These are phyloP conservation scores for Tylopilus plumbeoviolaceoides DNA, from an alignment of 768 basidiomycete species.

Conservation along the genomic window DNA sequence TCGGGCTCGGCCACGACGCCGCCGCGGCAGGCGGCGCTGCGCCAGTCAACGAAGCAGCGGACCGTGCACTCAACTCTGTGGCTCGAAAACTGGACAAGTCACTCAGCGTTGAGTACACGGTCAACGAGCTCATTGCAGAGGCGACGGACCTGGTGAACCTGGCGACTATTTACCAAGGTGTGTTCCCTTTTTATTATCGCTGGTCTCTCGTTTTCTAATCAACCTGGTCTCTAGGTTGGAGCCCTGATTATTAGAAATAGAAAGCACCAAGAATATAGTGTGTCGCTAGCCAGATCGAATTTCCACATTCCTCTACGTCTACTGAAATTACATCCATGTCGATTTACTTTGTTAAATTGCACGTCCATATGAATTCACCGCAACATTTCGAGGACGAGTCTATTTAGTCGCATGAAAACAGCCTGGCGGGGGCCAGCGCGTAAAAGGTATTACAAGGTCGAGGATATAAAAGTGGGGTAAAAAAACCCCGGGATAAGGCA, in stretches of 20 bases:
- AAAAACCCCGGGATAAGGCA: constrained; percentile 8
- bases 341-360: constrained; percentile 6
- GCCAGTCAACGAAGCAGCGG: constrained; percentile 80
- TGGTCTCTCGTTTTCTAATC: not conserved
- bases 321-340: constrained; percentile 10
- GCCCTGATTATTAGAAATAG: constrained; percentile 33
- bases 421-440: constrained; percentile 15
- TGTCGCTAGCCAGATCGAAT: constrained; percentile 2
- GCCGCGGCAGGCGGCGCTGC: constrained; percentile 43
- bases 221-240: constrained; percentile 35
- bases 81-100: constrained; percentile 77
- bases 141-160: constrained; percentile 78
- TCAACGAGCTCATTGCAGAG: constrained; percentile 88
- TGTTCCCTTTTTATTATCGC: constrained; percentile 17
- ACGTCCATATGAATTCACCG: constrained; percentile 7
- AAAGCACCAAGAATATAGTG: not conserved
- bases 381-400: constrained; percentile 20
- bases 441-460: constrained; percentile 29
- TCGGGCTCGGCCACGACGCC: constrained; percentile 57
- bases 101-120: constrained; percentile 87
- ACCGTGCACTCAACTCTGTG: constrained; percentile 80
- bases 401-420: constrained; percentile 18
- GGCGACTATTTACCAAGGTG: constrained; percentile 74
- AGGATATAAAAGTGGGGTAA: constrained; percentile 22
- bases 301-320: constrained; percentile 4